Conservation (phyloP, 441 rosid genomes). For the Dalechampia spathulata region DNA sequence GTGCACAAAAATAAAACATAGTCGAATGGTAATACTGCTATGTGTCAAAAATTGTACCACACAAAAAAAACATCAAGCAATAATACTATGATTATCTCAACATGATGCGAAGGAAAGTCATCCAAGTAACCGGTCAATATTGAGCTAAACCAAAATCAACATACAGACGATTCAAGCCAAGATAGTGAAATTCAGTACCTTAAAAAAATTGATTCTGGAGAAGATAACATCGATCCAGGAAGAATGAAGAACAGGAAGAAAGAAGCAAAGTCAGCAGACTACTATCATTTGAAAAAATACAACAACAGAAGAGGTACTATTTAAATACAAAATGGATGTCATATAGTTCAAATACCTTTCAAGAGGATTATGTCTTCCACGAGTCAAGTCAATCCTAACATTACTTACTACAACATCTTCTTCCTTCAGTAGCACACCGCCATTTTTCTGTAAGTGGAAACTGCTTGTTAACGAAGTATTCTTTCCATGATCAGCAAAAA, state of each 20-base stretch:
- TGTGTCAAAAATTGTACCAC: too few species aligned
- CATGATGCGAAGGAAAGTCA: background rate
- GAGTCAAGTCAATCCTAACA: constrained; percentile 82
- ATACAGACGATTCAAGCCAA: background rate
- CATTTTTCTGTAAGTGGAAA: constrained; percentile 43
- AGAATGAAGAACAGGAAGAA: background rate
- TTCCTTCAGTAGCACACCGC: constrained; percentile 53
- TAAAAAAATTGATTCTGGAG: constrained; percentile 82
- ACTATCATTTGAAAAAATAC: background rate
- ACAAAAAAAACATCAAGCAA: background rate
- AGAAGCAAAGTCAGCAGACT: constrained; percentile 7
- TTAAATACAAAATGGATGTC: constrained; percentile 4
- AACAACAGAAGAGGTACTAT: constrained; percentile 3
- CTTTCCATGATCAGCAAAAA: background rate
- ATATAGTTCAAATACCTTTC: constrained; percentile 46
- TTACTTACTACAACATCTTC: constrained; percentile 77
- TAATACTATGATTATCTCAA: background rate
- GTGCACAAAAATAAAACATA: too few species aligned
- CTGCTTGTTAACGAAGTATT: constrained; percentile 7
- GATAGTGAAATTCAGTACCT: constrained; percentile 39
- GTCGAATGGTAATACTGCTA: too few species aligned
- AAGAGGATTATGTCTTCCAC: constrained; percentile 80
- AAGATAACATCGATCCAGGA: constrained; percentile 13
- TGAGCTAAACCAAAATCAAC: background rate
- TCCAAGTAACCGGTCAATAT: background rate